Percentiles rank a stretch among this genome's conserved stretches.
Evolutionary conservation across 768 basidiomycete genomes (phyloP).

Genomic region (Tephrocybe sp.): DNA sequence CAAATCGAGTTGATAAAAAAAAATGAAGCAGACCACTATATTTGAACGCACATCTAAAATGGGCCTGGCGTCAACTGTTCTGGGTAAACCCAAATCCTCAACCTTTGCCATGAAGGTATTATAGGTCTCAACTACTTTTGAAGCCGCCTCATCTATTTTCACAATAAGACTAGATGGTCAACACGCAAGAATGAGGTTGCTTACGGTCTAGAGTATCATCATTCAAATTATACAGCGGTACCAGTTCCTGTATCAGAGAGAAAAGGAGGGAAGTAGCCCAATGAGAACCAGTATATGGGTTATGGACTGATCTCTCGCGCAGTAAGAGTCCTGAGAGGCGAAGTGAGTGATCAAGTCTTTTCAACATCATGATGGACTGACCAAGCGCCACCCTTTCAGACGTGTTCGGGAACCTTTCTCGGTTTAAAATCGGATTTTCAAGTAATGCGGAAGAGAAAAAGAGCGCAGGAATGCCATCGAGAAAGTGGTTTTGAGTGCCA

Average conservation of each 20-base stretch:
- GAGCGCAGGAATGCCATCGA: conserved; percentile 72
- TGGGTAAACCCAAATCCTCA: conserved; percentile 59
- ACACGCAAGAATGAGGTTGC: background rate
- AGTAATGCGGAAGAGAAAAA: conserved; percentile 56
- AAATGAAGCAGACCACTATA: background rate
- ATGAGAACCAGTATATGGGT: conserved; percentile 55
- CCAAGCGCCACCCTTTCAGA: conserved; percentile 63
- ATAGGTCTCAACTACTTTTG: conserved; percentile 57
- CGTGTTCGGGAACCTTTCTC: conserved; percentile 32
- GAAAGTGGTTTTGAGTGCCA: conserved; percentile 72
- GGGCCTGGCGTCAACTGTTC: conserved; percentile 66
- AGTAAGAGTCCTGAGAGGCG: conserved; percentile 57
- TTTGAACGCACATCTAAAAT: conserved; percentile 69
- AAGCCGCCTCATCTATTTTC: conserved; percentile 41
- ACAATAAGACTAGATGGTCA: too few species aligned
- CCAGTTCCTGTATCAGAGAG: conserved; percentile 71
- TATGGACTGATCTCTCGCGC: conserved; percentile 67
- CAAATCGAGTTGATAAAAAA: conserved; percentile 6
- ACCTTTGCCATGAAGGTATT: conserved; percentile 63
- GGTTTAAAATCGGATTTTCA: conserved; percentile 31
- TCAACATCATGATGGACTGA: conserved; percentile 19
- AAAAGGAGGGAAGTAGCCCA: conserved; percentile 78
- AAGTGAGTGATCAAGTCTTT: background rate
- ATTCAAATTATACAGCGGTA: conserved; percentile 46
- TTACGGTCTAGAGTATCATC: conserved; percentile 47